These are phyloP conservation scores for Erucastrum elatum DNA, from an alignment of 345 rosid species.

Conservation along the genomic window DNA sequence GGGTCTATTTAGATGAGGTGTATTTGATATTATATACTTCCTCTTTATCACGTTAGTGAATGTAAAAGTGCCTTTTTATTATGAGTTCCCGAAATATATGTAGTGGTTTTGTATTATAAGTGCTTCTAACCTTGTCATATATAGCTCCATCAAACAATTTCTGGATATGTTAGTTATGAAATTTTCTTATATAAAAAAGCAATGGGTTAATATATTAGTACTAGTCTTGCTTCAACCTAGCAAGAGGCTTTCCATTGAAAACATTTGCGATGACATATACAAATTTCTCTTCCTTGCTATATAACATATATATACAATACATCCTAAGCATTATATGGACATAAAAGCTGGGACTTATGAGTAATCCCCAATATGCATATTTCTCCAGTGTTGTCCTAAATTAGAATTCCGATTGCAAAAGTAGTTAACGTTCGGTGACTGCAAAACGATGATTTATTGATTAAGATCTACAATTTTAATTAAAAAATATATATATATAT, in stretches of 20 bases:
- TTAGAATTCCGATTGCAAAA: not conserved
- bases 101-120: slow-evolving; percentile 16
- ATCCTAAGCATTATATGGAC: not conserved
- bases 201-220: not conserved
- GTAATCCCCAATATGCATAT: not conserved
- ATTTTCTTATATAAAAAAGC: not conserved
- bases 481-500: not conserved
- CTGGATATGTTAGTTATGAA: not conserved
- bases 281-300: not conserved
- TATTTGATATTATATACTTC: slow-evolving; percentile 13
- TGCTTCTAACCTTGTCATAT: slow-evolving; percentile 9
- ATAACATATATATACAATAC: not conserved
- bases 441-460: not conserved
- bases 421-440: not conserved
- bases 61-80: slow-evolving; percentile 2
- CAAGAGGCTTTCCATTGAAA: not conserved
- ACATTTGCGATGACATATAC: not conserved
- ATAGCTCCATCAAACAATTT: slow-evolving; percentile 18
- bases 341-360: not conserved
- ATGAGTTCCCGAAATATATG: slow-evolving; percentile 13
- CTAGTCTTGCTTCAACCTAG: not conserved
- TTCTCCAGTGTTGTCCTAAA: not conserved
- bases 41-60: slow-evolving; percentile 26
- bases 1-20: slow-evolving; percentile 20
- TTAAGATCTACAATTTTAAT: not conserved